Base-by-base conservation (phyloP, 345 rosid genomes). In the Acer saccharum region DNA sequence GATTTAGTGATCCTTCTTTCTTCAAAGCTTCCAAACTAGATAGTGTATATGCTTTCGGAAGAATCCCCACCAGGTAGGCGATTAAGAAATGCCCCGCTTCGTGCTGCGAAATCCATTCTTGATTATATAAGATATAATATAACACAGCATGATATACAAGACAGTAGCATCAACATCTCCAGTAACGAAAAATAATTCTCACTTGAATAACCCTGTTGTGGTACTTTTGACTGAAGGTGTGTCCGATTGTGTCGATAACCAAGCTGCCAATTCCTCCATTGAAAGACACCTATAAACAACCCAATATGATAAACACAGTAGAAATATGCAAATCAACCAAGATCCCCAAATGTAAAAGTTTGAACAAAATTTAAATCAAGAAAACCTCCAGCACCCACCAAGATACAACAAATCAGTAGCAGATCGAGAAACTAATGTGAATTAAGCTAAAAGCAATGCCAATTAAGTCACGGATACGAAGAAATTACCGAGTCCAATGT, bases 71-170 rank as follows among this genome's bases (percentile, higher is more conserved):
- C 84, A 95, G 81, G 82, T 93, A 95, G 18, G 98, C 97, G 54
- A 95, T 86, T 81, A 93, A 84, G 95, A 93, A 92, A 88, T 95
- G 98, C n/a, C 98, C 97, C 61, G 98, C 98, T 88, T 95, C 99
- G 66, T 93, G 99, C 98, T 95, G 86, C 84, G 10, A 16, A 67
- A 43, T 10, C 7, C 57, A 16, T 55, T 68, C 44, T 23, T 39
- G 18, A 4, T 57, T 17, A 17, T 54, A 21, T 1, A 27, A 27
- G 16, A 1, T 4, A 13, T 35, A 48, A 74, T 14, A 44, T 2
- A 75, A 75, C 65, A 66, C n/a, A 9, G 13, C 39, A 6, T 41
- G 46, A 44, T 16, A 63, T 62, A 79, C 12, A 73, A 58, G 18
- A 20, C 17, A 71, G 23, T 17, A 58, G 32, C 21, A 46, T 7